Evolutionary conservation across 805 yeast genomes (phyloP), one percentile per base, ranked within the genome.

Genomic region (Candida michaelii): DNA sequence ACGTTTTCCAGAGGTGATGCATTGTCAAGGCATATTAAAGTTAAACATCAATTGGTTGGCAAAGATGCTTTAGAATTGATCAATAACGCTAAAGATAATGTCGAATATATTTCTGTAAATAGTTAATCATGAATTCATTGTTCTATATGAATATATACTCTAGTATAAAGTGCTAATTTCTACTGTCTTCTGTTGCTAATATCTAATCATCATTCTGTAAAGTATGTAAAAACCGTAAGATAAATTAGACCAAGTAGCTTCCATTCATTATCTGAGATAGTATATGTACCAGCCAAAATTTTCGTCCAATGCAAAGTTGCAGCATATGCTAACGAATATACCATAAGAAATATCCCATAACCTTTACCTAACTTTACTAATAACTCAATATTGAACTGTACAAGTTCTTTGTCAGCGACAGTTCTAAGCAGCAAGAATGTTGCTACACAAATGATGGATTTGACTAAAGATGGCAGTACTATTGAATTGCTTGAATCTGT

Each of bases 21-120:
- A 1, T 63, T 70, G 47, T 67, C 74, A 1, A 60, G 76, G 42
- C 76, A 70, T 51, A 69, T 70, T 48, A 82, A 95, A 55, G 91
- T 89, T 35, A 89, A 93, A 69, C 98, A 90, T 68, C 85, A 85
- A 7, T 64, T 83, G 42, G 74, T 71, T 30, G 85, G 85, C 30
- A 66, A 71, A 46, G 83, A 82, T 48, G 88, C 87, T n/a, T 71
- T 78, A 44, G 79, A 80, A 41, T 81, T 87, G 31, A 81, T 85
- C 51, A 81, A 82, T 54, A 81, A 75, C 52, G 93, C 93, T 6
- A 85, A 84, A 60, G 85, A 80, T 50, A 79, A 86, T 58, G 89
- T 85, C 39, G 91, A 85, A 62, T 85, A 75, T 54, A 65, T 69
- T 23, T 51, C 50, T 32, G 56, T 54, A 42, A 42, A 42, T 42